Evolutionary conservation across 106 monocot genomes (phyloP).

Genomic region (Iris macrosiphon): DNA sequence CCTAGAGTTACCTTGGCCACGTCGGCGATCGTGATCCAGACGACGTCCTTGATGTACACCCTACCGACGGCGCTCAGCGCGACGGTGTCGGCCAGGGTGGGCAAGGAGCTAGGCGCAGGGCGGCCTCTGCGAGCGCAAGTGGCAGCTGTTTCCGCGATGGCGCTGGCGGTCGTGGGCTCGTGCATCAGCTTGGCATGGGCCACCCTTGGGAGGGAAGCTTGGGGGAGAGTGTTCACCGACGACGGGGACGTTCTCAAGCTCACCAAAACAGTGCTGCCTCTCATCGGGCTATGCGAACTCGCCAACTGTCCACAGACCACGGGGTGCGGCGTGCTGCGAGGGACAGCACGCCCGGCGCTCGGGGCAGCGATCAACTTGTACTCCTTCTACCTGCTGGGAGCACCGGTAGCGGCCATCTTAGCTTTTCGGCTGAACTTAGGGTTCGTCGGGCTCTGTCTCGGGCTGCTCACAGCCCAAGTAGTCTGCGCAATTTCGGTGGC

Average conservation of each 20-base stretch:
- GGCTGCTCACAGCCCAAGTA: constrained; percentile 34
- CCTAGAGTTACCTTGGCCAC: constrained; percentile 25
- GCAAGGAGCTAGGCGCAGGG: constrained; percentile 56
- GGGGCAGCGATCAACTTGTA: constrained; percentile 33
- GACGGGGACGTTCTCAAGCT: constrained; percentile 23
- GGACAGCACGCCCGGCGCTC: constrained; percentile 26
- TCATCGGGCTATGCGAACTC: constrained; percentile 44
- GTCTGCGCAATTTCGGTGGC: constrained; percentile 19
- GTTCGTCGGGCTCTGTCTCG: constrained; percentile 34
- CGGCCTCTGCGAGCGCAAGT: constrained; percentile 17
- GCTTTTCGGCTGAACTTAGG: constrained; percentile 24
- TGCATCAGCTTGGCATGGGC: constrained; percentile 29
- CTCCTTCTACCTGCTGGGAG: constrained; percentile 37
- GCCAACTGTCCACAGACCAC: constrained; percentile 48
- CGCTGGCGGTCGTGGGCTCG: constrained; percentile 18
- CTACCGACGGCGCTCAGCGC: constrained; percentile 33
- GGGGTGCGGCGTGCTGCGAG: constrained; percentile 39
- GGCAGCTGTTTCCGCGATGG: constrained; percentile 24
- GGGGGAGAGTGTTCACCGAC: constrained; percentile 40
- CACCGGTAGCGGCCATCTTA: constrained; percentile 27
- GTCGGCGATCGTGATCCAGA: constrained; percentile 53
- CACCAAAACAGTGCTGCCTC: constrained; percentile 21
- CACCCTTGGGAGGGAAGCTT: constrained; percentile 22
- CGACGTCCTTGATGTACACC: constrained; percentile 51
- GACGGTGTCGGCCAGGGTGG: constrained; percentile 36